Evolutionary conservation across 1,139 yeast species (phyloP), one percentile per base, ranked within the genome.

Genomic region (Kluyveromyces sp.): DNA sequence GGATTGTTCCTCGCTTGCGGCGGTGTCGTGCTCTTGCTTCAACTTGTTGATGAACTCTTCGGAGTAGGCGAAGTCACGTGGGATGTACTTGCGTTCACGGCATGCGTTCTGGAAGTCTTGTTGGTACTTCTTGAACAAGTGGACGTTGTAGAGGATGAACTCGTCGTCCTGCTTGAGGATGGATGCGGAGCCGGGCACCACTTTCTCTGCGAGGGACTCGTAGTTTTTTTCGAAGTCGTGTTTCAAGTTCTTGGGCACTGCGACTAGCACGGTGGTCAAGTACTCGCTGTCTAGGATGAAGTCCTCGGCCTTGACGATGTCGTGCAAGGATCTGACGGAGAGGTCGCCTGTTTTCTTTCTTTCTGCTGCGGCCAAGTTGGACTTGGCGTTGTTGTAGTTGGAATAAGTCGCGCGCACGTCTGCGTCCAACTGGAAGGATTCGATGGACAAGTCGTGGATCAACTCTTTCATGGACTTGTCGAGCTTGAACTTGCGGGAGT

Each of bases 261-360:
- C 98, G 46, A 92, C 72, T 50, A 92, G 73, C 25, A 87, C 72
- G 0, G 96, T 88, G 43, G 83, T 81, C 63, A 92, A 74, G 65
- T 90, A 86, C 53, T 92, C 98, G 3, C 95, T 83, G 57, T 81
- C 80, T 52, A 84, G 72, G 8, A 94, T 90, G 65, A 92, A 87
- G 60, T 94, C 88, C 50, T 82, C 82, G 4, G 90, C 84, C 48
- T 78, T 79, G 39, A 94, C 97, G 49, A 92, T 78, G 58, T 88
- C 95, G 63, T 90, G 97, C 51, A 92, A 73, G 3, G 96, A 85
- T 64, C 87, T 82, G 50, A 90, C 92, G 7, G 96, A 83, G 55
- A 92, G 75, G 65, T 94, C 96, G 48, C 99, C 99, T 43, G 84
- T 85, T 64, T 84, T 87, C 68, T 89, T 89, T 59, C 97, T 78